phyloP scores from a whole-genome alignment of 1,139 yeast species.

The Saccharomyces pastorianus region DNA sequence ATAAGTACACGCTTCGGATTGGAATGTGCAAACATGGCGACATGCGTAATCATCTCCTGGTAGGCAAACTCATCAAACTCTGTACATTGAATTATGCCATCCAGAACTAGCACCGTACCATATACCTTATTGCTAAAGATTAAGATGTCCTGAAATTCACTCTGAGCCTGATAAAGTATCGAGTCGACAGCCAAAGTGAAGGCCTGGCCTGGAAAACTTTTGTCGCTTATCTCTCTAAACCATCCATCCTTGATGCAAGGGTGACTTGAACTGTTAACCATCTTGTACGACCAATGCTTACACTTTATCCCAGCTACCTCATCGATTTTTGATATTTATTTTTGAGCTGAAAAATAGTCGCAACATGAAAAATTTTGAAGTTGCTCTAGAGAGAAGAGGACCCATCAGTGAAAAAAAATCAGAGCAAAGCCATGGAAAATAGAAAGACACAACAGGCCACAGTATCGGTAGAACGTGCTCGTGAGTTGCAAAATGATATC shows the following conservation, averaged over 20 bases:
- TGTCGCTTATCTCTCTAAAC: slow-evolving; percentile 83
- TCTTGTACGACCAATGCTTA: not conserved
- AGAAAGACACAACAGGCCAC: not conserved
- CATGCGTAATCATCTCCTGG: slow-evolving; percentile 91
- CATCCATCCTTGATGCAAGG: slow-evolving; percentile 56
- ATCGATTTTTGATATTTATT: not conserved
- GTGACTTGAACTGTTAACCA: slow-evolving; percentile 5
- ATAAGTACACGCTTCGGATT: slow-evolving; percentile 81
- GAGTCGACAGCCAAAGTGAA: slow-evolving; percentile 75
- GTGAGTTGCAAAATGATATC: slow-evolving; percentile 22
- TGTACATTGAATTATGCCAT: slow-evolving; percentile 85
- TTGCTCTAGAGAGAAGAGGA: not conserved
- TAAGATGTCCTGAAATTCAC: slow-evolving; percentile 80
- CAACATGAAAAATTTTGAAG: not conserved
- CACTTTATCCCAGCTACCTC: not conserved
- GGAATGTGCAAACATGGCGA: slow-evolving; percentile 80
- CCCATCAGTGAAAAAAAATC: not conserved
- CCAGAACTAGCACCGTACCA: slow-evolving; percentile 86
- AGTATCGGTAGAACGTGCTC: slow-evolving; percentile 14
- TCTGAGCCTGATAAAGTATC: slow-evolving; percentile 65
- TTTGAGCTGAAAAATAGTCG: not conserved
- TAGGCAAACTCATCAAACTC: slow-evolving; percentile 91
- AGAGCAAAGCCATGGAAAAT: not conserved
- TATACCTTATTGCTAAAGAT: slow-evolving; percentile 78
- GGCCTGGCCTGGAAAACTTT: slow-evolving; percentile 95